Percentiles rank a stretch among this genome's conserved stretches.
Conservation (phyloP, 768 basidiomycete species). For the Xerocomus spinulosus region DNA sequence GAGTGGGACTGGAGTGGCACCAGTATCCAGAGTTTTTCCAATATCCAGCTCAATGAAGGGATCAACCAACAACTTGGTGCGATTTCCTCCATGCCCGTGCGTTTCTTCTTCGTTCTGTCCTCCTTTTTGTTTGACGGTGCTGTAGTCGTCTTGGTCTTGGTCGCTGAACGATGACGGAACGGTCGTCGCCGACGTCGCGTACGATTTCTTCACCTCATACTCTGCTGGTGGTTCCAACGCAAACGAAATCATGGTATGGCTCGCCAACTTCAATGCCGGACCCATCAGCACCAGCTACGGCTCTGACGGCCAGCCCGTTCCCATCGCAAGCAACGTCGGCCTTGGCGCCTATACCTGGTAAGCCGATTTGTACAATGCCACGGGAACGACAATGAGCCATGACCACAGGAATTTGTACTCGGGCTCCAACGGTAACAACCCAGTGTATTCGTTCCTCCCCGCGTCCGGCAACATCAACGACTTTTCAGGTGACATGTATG, state of each 20-base stretch:
- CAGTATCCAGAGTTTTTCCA: conserved; percentile 59
- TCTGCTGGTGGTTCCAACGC: conserved; percentile 43
- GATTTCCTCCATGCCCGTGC: conserved; percentile 53
- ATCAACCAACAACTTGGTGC: conserved; percentile 51
- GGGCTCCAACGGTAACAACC: conserved; percentile 51
- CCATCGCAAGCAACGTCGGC: conserved; percentile 38
- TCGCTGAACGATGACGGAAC: conserved; percentile 38
- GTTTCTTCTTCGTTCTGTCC: conserved; percentile 8
- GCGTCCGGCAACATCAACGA: conserved; percentile 33
- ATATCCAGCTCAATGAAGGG: conserved; percentile 47
- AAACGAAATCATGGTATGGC: conserved; percentile 62
- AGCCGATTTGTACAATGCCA: conserved; percentile 1
- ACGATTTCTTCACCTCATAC: conserved; percentile 58
- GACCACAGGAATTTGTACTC: conserved; percentile 55
- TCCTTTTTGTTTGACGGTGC: background rate
- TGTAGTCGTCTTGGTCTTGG: conserved; percentile 56
- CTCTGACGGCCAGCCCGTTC: conserved; percentile 41
- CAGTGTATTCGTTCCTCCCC: conserved; percentile 48
- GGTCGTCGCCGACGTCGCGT: conserved; percentile 54
- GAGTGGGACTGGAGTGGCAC: conserved; percentile 54
- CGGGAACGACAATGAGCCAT: too few species aligned
- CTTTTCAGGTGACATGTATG: conserved; percentile 52
- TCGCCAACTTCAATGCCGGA: conserved; percentile 51
- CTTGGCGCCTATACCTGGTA: conserved; percentile 52
- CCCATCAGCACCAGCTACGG: conserved; percentile 52